phyloP scores from a whole-genome alignment of 495 filamentous ascomycete species.

The Neurospora sublineolata region DNA sequence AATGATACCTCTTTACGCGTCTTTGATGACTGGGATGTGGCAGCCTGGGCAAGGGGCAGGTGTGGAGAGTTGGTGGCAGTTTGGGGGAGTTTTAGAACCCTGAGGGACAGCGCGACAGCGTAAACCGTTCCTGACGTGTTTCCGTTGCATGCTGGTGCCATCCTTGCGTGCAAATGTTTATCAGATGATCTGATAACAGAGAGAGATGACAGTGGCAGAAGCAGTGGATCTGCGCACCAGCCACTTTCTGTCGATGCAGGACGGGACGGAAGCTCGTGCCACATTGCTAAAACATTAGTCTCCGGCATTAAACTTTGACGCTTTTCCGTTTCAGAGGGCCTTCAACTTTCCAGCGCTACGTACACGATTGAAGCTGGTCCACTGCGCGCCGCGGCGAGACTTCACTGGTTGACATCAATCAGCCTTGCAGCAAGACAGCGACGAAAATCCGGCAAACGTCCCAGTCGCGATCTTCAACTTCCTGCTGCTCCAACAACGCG shows the following conservation, averaged over 20 bases:
- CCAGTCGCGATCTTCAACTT: background rate
- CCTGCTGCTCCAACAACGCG: background rate
- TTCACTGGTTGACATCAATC: background rate
- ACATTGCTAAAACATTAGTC: background rate
- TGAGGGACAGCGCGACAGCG: background rate
- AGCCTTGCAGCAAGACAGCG: background rate
- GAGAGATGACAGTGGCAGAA: background rate
- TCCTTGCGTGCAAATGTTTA: background rate
- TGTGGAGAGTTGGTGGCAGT: background rate
- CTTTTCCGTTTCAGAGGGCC: background rate
- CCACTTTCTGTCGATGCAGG: background rate
- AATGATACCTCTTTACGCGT: background rate
- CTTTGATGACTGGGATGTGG: background rate
- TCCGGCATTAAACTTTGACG: background rate
- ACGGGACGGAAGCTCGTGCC: background rate
- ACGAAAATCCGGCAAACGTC: background rate
- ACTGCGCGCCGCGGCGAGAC: background rate
- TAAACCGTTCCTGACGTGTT: background rate
- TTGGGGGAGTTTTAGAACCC: background rate
- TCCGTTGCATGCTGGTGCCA: background rate
- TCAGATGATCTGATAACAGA: background rate
- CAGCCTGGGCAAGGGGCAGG: background rate
- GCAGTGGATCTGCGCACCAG: background rate
- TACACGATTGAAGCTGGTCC: background rate
- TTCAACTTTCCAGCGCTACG: background rate